Conservation (phyloP, 345 rosid genomes). For the Syzygium grande region DNA sequence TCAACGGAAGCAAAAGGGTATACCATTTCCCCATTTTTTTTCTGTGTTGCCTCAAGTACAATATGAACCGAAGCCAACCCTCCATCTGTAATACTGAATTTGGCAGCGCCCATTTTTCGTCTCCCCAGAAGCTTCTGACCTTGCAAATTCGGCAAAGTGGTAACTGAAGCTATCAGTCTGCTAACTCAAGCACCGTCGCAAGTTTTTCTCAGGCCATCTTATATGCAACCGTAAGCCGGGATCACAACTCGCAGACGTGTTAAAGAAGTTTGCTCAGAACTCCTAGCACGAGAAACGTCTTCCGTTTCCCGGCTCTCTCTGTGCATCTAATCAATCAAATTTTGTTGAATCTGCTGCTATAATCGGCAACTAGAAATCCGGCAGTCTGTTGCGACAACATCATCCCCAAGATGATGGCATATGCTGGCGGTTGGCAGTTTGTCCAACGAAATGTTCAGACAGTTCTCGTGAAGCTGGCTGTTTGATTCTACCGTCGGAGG, state of each 20-base stretch:
- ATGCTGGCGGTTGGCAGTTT: not conserved
- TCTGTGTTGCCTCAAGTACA: not conserved
- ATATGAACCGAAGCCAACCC: not conserved
- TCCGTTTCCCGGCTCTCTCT: not conserved
- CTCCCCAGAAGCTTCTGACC: not conserved
- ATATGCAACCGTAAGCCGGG: not conserved
- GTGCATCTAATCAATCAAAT: not conserved
- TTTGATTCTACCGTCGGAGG: not conserved
- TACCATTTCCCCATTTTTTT: not conserved
- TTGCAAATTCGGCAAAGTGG: not conserved
- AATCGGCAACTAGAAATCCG: not conserved
- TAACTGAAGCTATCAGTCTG: not conserved
- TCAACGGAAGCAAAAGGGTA: not conserved
- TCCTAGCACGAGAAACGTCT: not conserved
- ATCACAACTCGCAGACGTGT: not conserved
- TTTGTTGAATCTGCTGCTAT: not conserved
- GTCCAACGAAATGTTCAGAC: not conserved
- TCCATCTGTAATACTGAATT: not conserved
- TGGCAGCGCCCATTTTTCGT: not conserved
- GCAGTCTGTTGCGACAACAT: not conserved
- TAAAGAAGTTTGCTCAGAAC: not conserved
- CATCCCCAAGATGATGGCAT: not conserved
- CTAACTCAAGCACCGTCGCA: not conserved
- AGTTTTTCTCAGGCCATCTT: not conserved
- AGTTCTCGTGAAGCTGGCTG: not conserved